Evolutionary conservation across 2,329 filamentous ascomycete species (phyloP), one percentile per base, ranked within the genome.

Genomic region (Cytospora piceae): DNA sequence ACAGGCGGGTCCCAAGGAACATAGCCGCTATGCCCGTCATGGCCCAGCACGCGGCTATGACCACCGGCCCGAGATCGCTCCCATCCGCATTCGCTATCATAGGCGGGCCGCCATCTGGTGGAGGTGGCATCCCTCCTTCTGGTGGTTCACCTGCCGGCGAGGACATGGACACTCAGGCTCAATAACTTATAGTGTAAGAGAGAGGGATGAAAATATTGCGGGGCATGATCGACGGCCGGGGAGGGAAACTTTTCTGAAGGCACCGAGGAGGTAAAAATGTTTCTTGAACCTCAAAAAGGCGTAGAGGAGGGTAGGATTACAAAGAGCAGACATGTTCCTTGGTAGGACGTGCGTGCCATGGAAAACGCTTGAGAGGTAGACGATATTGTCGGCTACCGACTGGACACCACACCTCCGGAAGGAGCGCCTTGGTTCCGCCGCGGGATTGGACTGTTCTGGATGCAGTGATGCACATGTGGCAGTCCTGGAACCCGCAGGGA

Each of bases 1-100:
- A 65, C 20, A 67, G 20, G 24, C 65, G 58, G 11, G 65, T 58
- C 12, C 57, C 52, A 15, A 67, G 61, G 22, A 67, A 60, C 29
- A 39, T 27, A 2, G 39, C 20, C 17, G 39, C 39, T 2, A 42
- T 42, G 20, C 39, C 20, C 39, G 39, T 42, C 39, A 42, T 42
- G 39, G 39, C 39, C 39, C 39, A 42, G 20, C 39, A 42, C 39
- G 20, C 20, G 17, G 39, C 15, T 6, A 20, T 42, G 17, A 42
- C 17, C 8, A 42, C 20, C 39, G 39, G 39, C 17, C 39, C 39
- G 17, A 42, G 39, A n/a, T 42, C 39, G 20, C 20, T 17, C 39
- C 39, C 39, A 6, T 42, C 39, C 17, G 39, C 2, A 4, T 20
- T 7, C 39, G 7, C 39, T 4, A 8, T 20, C 8, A 9, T 5